Evolutionary conservation across 805 yeast genomes (phyloP).

Genomic region (Candida saitoana): DNA sequence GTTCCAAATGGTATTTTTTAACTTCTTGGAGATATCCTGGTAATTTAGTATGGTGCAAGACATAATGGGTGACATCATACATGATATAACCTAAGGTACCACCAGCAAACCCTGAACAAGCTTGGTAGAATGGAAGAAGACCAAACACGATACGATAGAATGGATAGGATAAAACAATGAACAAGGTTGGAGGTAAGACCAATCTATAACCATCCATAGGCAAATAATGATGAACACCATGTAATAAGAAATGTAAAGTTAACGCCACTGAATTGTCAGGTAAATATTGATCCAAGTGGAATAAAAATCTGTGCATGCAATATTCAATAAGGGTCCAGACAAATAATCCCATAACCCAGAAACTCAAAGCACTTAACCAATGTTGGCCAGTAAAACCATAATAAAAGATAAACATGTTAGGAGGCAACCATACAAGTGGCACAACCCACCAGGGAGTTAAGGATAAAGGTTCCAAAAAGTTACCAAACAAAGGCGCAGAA

Average conservation of each 20-base stretch:
- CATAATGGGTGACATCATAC: slow-evolving; percentile 93
- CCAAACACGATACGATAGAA: slow-evolving; percentile 73
- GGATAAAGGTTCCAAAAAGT: slow-evolving; percentile 86
- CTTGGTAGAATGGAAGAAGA: slow-evolving; percentile 74
- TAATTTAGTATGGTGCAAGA: slow-evolving; percentile 81
- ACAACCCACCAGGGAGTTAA: slow-evolving; percentile 94
- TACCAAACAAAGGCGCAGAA: slow-evolving; percentile 93
- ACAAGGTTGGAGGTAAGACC: slow-evolving; percentile 94
- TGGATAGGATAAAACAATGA: slow-evolving; percentile 69
- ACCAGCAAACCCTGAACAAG: slow-evolving; percentile 92
- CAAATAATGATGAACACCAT: slow-evolving; percentile 94
- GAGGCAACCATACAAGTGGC: slow-evolving; percentile 85
- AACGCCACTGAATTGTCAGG: slow-evolving; percentile 77
- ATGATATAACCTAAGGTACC: slow-evolving; percentile 90
- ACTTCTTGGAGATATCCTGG: slow-evolving; percentile 73
- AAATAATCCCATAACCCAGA: slow-evolving; percentile 77
- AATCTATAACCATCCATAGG: slow-evolving; percentile 95
- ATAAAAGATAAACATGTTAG: slow-evolving; percentile 58
- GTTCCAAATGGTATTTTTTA: slow-evolving; percentile 92
- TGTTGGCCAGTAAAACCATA: slow-evolving; percentile 53
- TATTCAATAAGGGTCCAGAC: slow-evolving; percentile 95
- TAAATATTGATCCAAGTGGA: slow-evolving; percentile 84
- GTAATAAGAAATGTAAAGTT: slow-evolving; percentile 83
- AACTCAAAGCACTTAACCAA: slow-evolving; percentile 42
- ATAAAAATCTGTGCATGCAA: slow-evolving; percentile 79